phyloP scores from a whole-genome alignment of 2,329 filamentous ascomycete genomes.

The Trichoderma citrinoviride region DNA sequence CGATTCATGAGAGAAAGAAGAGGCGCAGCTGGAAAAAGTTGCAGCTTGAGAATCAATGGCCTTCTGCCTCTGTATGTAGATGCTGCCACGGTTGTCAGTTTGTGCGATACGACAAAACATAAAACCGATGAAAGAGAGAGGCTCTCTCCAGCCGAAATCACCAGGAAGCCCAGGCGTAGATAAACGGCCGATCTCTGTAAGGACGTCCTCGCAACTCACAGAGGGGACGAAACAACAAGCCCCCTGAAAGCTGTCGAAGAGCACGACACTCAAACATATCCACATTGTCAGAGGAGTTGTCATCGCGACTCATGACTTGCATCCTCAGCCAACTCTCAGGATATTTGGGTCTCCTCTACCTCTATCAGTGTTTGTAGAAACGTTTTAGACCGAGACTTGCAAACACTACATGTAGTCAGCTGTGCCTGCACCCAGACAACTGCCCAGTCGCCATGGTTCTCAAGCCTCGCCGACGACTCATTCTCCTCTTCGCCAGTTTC shows the following conservation, averaged over 20 bases:
- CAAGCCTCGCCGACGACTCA: constrained; percentile 33
- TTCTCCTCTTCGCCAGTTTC: constrained; percentile 26
- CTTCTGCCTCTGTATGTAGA: neutral
- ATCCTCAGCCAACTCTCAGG: neutral
- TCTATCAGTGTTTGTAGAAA: neutral
- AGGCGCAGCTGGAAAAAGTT: neutral
- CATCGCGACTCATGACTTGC: neutral
- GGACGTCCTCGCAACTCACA: neutral
- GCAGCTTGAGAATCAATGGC: neutral
- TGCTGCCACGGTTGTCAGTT: neutral
- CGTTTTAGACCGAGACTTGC: neutral
- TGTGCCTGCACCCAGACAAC: no score
- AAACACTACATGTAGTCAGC: neutral
- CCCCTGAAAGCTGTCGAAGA: neutral
- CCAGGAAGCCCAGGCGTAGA: neutral
- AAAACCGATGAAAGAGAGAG: neutral
- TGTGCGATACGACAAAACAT: neutral
- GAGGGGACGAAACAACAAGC: neutral
- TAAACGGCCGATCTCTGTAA: neutral
- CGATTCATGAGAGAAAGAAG: no score
- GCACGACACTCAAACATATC: neutral
- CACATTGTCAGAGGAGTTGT: neutral
- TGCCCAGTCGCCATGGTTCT: constrained; percentile 23
- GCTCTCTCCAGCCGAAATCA: neutral
- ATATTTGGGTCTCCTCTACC: neutral